Conservation (phyloP, 176 grass and related monocot species). For the Thinopyrum elongatum region DNA sequence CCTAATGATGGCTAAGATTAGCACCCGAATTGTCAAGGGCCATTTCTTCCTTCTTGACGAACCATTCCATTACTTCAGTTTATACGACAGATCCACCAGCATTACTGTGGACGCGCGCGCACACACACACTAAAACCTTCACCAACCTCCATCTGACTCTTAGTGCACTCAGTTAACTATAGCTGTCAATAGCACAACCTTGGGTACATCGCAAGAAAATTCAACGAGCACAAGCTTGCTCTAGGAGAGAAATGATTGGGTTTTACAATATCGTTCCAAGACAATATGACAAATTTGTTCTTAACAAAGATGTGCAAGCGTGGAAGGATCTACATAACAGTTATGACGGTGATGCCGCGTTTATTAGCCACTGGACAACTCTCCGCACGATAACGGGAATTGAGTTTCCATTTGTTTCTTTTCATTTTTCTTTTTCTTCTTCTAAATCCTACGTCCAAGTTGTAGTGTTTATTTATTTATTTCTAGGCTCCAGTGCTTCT, state of each 20-base stretch:
- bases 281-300: neutral
- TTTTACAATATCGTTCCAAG: neutral
- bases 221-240: neutral
- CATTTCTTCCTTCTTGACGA: neutral
- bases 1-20: neutral
- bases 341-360: neutral
- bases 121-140: too few relatives aligned
- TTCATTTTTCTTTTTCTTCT: too few relatives aligned
- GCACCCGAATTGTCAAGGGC: too few relatives aligned
- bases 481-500: too few relatives aligned
- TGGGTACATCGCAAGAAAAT: neutral
- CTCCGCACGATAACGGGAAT: too few relatives aligned
- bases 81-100: neutral
- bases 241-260: neutral
- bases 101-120: neutral
- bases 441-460: too few relatives aligned
- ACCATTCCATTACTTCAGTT: neutral
- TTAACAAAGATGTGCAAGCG: neutral
- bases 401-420: too few relatives aligned
- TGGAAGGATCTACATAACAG: neutral
- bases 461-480: too few relatives aligned
- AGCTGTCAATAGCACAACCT: neutral
- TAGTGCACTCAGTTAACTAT: neutral
- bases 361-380: too few relatives aligned
- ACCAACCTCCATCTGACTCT: neutral